These are phyloP conservation scores for Paxillus rubicundulus DNA, from an alignment of 768 basidiomycete species.

Conservation along the genomic window DNA sequence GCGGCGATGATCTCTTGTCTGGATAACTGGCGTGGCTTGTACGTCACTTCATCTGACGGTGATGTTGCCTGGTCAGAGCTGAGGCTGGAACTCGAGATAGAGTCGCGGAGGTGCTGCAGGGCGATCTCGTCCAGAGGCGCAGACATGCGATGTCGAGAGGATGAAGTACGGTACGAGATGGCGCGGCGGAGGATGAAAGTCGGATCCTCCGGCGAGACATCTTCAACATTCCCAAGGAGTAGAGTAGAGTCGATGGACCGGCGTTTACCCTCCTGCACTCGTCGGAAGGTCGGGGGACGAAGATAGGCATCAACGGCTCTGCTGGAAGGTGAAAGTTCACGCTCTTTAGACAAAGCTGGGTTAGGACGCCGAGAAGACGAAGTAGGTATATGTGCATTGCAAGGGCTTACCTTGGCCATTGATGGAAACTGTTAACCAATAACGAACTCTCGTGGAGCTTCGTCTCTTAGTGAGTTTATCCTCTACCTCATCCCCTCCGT, in stretches of 20 bases:
- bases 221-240: constrained; percentile 66
- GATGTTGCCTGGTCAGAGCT: constrained; percentile 42
- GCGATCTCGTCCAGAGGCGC: constrained; percentile 84
- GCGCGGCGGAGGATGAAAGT: constrained; percentile 88
- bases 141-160: constrained; percentile 67
- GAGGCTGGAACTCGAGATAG: constrained; percentile 53
- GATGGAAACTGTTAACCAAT: constrained; percentile 63
- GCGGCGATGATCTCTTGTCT: constrained; percentile 92
- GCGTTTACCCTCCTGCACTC: constrained; percentile 64
- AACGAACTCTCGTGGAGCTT: constrained; percentile 76
- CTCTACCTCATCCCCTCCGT: constrained; percentile 97
- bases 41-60: constrained; percentile 28
- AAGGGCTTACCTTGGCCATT: constrained; percentile 60
- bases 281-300: constrained; percentile 68
- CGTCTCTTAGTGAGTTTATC: constrained; percentile 83
- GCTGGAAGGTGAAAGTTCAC: constrained; percentile 73
- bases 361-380: constrained; percentile 8
- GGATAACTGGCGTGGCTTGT: constrained; percentile 46
- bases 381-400: background rate
- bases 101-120: constrained; percentile 68
- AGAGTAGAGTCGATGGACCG: constrained; percentile 83
- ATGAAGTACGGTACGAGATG: constrained; percentile 65
- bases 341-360: constrained; percentile 49
- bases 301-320: constrained; percentile 83
- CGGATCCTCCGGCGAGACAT: constrained; percentile 81